These are phyloP conservation scores for Aspergillus intermedius DNA, from an alignment of 2,329 filamentous ascomycete species.

Conservation along the genomic window DNA sequence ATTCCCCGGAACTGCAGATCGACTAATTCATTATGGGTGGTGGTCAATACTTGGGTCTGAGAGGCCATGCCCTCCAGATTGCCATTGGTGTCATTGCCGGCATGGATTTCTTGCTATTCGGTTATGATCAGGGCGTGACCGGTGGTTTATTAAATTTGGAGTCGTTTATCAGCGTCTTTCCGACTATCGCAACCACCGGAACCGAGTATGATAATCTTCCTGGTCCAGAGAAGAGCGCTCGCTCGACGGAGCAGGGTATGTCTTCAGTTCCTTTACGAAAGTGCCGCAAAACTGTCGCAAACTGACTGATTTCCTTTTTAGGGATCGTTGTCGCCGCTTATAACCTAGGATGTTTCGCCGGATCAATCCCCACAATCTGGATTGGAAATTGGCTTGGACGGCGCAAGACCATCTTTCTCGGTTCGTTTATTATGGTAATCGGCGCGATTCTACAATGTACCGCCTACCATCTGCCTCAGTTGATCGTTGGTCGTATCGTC, in stretches of 20 bases:
- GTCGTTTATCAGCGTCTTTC: conserved; percentile 38
- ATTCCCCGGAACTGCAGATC: not conserved
- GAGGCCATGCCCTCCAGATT: conserved; percentile 35
- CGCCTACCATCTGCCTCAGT: conserved; percentile 42
- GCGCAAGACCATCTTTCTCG: conserved; percentile 45
- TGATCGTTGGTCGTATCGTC: conserved; percentile 48
- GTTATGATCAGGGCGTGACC: conserved; percentile 39
- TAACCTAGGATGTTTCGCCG: conserved; percentile 47
- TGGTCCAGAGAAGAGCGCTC: conserved; percentile 13
- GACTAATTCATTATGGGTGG: conserved; percentile 14
- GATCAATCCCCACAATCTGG: conserved; percentile 46
- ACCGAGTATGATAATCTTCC: conserved; percentile 11
- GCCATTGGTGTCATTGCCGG: conserved; percentile 41
- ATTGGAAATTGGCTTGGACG: conserved; percentile 48
- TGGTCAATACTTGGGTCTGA: conserved; percentile 33
- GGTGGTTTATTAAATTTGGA: conserved; percentile 39
- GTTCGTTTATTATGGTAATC: conserved; percentile 45
- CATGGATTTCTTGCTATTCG: conserved; percentile 34
- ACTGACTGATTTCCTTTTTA: conserved; percentile 6
- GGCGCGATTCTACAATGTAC: conserved; percentile 45
- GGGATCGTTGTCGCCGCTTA: conserved; percentile 39
- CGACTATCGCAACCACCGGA: conserved; percentile 30
- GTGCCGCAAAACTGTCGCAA: not conserved
- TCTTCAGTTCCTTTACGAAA: not conserved
- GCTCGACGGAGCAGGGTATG: conserved; percentile 32